Evolutionary conservation across 2,329 filamentous ascomycete species (phyloP).

Genomic region (Fusarium cyanostomum): DNA sequence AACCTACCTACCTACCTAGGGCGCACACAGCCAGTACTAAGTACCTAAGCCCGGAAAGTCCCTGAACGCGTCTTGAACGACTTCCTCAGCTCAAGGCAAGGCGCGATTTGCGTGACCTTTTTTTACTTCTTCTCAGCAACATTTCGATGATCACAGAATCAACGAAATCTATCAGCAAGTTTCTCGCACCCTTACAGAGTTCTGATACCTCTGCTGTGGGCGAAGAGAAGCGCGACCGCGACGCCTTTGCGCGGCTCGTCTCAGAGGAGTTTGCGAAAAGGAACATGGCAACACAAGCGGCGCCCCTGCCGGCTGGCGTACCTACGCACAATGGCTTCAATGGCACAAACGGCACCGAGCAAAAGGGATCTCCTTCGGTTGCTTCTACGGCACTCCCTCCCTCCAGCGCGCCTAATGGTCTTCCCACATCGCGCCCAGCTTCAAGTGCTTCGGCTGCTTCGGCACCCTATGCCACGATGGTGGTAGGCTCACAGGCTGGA

Average conservation of each 20-base stretch:
- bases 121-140: neutral
- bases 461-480: neutral
- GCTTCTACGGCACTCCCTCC: conserved; percentile 17
- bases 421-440: conserved; percentile 14
- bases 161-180: conserved; percentile 1
- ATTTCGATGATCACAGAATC: neutral
- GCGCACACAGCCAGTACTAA: conserved; percentile 4
- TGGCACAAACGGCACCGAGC: conserved; percentile 9
- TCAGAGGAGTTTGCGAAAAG: neutral
- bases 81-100: conserved; percentile 1
- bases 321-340: conserved; percentile 14
- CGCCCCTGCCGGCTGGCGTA: neutral
- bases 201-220: neutral
- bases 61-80: conserved; percentile 21
- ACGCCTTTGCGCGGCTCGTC: conserved; percentile 6
- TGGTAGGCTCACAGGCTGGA: neutral
- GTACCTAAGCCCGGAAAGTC: conserved; percentile 11
- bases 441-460: conserved; percentile 17
- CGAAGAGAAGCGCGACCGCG: conserved; percentile 9
- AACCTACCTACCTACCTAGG: too few relatives aligned
- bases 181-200: conserved; percentile 11
- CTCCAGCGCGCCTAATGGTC: conserved; percentile 11
- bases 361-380: neutral
- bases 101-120: neutral
- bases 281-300: conserved; percentile 22